These are phyloP conservation scores for Aspergillus novofumigatus DNA, from an alignment of 2,329 filamentous ascomycete genomes.

Conservation along the genomic window DNA sequence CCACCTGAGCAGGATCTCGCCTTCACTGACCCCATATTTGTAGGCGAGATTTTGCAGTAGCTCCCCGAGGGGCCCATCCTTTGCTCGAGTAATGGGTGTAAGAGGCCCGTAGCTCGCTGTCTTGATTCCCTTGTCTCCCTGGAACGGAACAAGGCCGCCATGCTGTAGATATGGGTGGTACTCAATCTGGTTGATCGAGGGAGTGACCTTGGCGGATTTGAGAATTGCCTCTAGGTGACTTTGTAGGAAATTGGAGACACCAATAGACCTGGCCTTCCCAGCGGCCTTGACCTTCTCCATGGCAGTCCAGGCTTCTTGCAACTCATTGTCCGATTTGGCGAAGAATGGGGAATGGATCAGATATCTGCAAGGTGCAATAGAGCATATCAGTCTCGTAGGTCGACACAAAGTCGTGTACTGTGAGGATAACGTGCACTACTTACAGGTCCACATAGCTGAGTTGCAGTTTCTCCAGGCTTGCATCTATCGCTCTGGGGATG, in stretches of 20 bases:
- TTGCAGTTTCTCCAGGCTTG: constrained; percentile 56
- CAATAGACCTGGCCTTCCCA: constrained; percentile 58
- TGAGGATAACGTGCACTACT: constrained; percentile 11
- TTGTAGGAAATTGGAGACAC: constrained; percentile 58
- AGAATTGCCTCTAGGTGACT: constrained; percentile 52
- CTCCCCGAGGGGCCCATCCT: constrained; percentile 53
- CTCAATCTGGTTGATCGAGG: constrained; percentile 36
- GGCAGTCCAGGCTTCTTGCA: constrained; percentile 56
- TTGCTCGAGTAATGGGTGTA: constrained; percentile 51
- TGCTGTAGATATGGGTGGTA: constrained; percentile 47
- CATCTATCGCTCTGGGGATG: constrained; percentile 52
- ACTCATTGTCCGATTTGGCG: constrained; percentile 48
- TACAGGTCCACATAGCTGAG: constrained; percentile 61
- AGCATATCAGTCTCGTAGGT: not conserved
- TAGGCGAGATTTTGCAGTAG: constrained; percentile 50
- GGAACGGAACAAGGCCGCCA: constrained; percentile 37
- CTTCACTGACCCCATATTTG: constrained; percentile 58
- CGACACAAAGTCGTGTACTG: not conserved
- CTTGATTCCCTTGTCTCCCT: constrained; percentile 39
- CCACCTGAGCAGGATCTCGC: constrained; percentile 57
- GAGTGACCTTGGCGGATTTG: constrained; percentile 39
- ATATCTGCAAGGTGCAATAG: constrained; percentile 40
- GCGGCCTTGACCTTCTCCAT: constrained; percentile 57
- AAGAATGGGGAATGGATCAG: constrained; percentile 61
- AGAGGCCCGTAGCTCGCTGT: constrained; percentile 41